phyloP scores from a whole-genome alignment of 192 early-diverging fungal species.

The Lobosporangium transversale region DNA sequence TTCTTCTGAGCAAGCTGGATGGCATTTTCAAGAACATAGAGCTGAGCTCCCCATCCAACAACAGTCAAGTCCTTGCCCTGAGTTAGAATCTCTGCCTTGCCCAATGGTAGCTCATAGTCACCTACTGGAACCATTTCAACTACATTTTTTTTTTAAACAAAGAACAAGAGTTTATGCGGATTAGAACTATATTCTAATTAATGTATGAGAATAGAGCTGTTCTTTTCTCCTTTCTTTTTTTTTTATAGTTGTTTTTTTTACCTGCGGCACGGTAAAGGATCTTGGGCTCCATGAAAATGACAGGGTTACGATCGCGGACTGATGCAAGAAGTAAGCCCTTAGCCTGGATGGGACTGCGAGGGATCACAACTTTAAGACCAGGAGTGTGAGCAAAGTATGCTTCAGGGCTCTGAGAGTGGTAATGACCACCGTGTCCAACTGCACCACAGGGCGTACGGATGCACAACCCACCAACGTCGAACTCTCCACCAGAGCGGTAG shows the following conservation, averaged over 20 bases:
- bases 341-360: constrained; percentile 92
- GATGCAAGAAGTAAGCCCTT: constrained; percentile 92
- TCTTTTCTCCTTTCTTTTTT: too few relatives aligned
- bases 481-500: constrained; percentile 93
- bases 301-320: constrained; percentile 92
- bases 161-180: background rate
- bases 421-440: constrained; percentile 97
- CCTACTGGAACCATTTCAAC: constrained; percentile 94
- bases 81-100: constrained; percentile 91
- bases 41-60: constrained; percentile 91
- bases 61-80: constrained; percentile 89
- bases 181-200: too few relatives aligned
- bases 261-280: constrained; percentile 92
- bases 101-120: constrained; percentile 90
- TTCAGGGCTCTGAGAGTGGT: constrained; percentile 95
- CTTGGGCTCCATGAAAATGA: constrained; percentile 98
- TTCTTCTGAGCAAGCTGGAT: constrained; percentile 86
- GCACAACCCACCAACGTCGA: constrained; percentile 90
- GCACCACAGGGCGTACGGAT: constrained; percentile 91
- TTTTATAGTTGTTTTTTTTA: too few relatives aligned
- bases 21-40: constrained; percentile 93
- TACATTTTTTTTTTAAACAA: constrained; percentile 15
- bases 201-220: too few relatives aligned
- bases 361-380: constrained; percentile 92
- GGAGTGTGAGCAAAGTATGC: constrained; percentile 95